Evolutionary conservation across 2,329 filamentous ascomycete species (phyloP).

Genomic region (Verticillium nubilum): DNA sequence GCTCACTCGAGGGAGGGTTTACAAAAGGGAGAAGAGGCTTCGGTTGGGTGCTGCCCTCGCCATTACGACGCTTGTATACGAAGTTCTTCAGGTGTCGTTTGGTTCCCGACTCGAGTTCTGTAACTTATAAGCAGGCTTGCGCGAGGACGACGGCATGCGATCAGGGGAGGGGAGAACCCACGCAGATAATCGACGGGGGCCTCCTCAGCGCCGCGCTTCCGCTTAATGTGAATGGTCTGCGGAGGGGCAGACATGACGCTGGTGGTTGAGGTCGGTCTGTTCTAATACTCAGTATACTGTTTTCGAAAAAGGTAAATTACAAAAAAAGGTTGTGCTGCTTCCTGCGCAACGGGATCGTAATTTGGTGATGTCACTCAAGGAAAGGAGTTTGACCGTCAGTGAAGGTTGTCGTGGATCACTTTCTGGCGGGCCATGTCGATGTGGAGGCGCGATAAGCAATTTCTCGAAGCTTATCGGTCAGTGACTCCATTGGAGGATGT

Average conservation of each 20-base stretch:
- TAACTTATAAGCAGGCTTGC: neutral
- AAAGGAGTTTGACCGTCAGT: neutral
- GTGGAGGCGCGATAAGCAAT: neutral
- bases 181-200: conserved; percentile 50
- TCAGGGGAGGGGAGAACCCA: conserved; percentile 21
- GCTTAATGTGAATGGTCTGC: conserved; percentile 55
- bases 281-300: too few relatives aligned
- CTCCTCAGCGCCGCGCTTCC: conserved; percentile 50
- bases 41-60: conserved; percentile 17
- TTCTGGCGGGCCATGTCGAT: neutral
- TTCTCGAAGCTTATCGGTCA: neutral
- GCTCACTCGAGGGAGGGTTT: neutral
- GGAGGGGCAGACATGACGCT: conserved; percentile 50
- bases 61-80: conserved; percentile 49
- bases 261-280: neutral
- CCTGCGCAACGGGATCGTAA: neutral
- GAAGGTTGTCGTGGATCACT: neutral
- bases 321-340: neutral
- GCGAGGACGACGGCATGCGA: conserved; percentile 1
- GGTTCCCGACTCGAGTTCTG: conserved; percentile 46
- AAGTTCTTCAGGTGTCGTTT: conserved; percentile 50
- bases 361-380: neutral
- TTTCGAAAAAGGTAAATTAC: too few relatives aligned
- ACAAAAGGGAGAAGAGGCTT: neutral
- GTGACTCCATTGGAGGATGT: neutral